Base-by-base conservation (phyloP, 306 rosid species). In the Canavalia gladiata region DNA sequence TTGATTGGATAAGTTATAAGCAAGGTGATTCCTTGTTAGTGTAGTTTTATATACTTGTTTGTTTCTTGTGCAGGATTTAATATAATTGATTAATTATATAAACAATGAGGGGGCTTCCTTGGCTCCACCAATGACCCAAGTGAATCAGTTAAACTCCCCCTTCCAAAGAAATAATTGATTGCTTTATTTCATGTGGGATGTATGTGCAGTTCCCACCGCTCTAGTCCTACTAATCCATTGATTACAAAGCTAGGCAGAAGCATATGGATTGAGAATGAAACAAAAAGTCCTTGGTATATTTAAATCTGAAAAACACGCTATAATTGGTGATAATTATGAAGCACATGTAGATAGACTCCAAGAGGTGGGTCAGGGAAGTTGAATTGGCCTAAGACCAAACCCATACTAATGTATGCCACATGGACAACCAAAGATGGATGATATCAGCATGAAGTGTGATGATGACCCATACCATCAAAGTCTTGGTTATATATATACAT, bases 381-480 rank as follows among this genome's bases (percentile, higher is more conserved):
- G 50, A 83, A 86, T 85, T 89, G 94, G 89, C 86, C 87, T 83
- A 71, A 56, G 89, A 87, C 92, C 97, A 87, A 93, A 91, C 96
- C 88, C 90, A 83, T 59, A 80, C 68, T 75, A 80, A 28, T 77
- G 76, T 72, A 69, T 83, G 94, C 85, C 85, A 90, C 92, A 91
- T 90, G 89, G 86, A 87, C 63, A 43, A n/a, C 84, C 59, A 68
- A 78, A 75, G 89, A 59, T 83, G 82, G 82, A 84, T 91, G 97
- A 90, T 66, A 69, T 90, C 91, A 91, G 93, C 97, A 87, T 93
- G 97, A 93, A 86, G 97, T 93, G 87, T 84, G 85, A 82, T 88
- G 90, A 85, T 87, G 94, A 75, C 72, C 87, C 87, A 64, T 82
- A 47, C 64, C 84, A 62, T 64, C n/a, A 50, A 30, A 42, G 49